Evolutionary conservation across 2,329 filamentous ascomycete genomes (phyloP).

Genomic region (Cryoendolithus antarcticus): DNA sequence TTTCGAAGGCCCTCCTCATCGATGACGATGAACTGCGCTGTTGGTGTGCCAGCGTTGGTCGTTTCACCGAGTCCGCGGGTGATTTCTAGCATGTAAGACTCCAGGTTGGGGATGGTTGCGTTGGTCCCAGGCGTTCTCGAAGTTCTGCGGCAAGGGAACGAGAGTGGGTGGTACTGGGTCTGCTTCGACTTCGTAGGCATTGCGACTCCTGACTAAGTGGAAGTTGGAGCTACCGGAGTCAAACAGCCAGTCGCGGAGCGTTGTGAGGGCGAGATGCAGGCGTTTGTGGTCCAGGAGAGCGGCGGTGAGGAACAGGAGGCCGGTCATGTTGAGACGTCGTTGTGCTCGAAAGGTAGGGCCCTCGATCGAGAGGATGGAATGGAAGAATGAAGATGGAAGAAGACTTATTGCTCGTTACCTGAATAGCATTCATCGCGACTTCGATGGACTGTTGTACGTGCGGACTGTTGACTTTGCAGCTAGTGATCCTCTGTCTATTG

Average conservation of each 20-base stretch:
- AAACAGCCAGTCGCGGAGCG: slow-evolving; percentile 8
- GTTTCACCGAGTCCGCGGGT: not conserved
- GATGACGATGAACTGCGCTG: slow-evolving; percentile 6
- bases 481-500: too few species aligned
- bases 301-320: slow-evolving; percentile 10
- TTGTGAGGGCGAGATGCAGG: slow-evolving; percentile 9
- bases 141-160: not conserved
- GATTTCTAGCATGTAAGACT: slow-evolving; percentile 6
- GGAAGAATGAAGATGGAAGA: not conserved
- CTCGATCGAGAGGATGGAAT: slow-evolving; percentile 2
- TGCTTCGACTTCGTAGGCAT: slow-evolving; percentile 3
- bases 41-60: not conserved
- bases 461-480: too few species aligned
- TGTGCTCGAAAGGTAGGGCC: slow-evolving; percentile 1
- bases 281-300: slow-evolving; percentile 6
- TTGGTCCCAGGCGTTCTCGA: slow-evolving; percentile 7
- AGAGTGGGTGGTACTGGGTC: not conserved
- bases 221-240: slow-evolving; percentile 1
- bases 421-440: not conserved
- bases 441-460: not conserved
- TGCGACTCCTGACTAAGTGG: slow-evolving; percentile 5
- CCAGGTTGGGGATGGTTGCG: slow-evolving; percentile 6
- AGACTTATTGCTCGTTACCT: not conserved
- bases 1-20: slow-evolving; percentile 6
- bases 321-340: not conserved